Evolutionary conservation across 805 yeast genomes (phyloP).

Genomic region (Dipodascopsis uninucleata): DNA sequence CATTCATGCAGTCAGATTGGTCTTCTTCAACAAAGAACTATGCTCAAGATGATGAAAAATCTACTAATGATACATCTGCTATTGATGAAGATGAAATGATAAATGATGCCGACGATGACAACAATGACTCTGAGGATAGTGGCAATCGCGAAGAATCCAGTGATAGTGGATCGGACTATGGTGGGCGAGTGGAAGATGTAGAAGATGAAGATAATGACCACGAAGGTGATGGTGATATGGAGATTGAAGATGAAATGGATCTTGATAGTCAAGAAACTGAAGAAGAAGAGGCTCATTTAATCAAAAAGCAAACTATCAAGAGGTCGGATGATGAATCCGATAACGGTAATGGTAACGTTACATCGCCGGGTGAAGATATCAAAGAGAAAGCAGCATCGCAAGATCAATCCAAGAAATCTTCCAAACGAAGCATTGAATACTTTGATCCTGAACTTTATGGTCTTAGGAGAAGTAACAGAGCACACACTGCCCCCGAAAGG

Average conservation of each 20-base stretch:
- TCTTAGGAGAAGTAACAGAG: slow-evolving; percentile 40
- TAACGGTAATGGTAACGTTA: neutral
- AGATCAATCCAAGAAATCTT: neutral
- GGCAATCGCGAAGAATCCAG: too few species aligned
- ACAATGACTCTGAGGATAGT: neutral
- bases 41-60: slow-evolving; percentile 2
- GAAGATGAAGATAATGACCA: neutral
- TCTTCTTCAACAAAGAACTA: neutral
- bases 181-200: too few species aligned
- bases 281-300: slow-evolving; percentile 22
- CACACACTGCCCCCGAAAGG: slow-evolving; percentile 35
- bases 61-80: slow-evolving; percentile 14
- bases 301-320: too few species aligned
- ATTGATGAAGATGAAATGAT: slow-evolving; percentile 4
- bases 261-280: slow-evolving; percentile 25
- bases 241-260: slow-evolving; percentile 12
- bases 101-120: slow-evolving; percentile 2
- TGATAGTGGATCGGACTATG: slow-evolving; percentile 1
- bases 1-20: slow-evolving; percentile 19
- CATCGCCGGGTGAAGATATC: neutral
- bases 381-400: neutral
- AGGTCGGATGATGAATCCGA: neutral
- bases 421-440: slow-evolving; percentile 10
- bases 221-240: slow-evolving; percentile 10
- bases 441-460: slow-evolving; percentile 43